Percentiles rank a stretch among this genome's conserved stretches.
phyloP scores from a whole-genome alignment of 2,329 filamentous ascomycete species.

The Aspergillus latus region DNA sequence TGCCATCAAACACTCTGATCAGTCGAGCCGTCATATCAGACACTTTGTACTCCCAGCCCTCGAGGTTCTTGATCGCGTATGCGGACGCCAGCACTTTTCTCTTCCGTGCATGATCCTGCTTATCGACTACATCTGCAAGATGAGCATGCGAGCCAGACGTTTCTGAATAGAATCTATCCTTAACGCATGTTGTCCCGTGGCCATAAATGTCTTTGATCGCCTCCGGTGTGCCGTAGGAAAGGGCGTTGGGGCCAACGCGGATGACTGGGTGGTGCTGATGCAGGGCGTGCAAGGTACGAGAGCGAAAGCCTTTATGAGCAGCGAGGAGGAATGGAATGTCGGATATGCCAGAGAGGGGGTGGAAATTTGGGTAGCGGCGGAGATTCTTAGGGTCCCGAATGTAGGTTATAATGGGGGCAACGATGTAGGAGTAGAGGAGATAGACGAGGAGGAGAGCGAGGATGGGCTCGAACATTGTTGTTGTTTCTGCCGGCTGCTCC shows the following conservation, averaged over 20 bases:
- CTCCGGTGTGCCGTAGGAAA: constrained; percentile 43
- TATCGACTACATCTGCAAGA: constrained; percentile 54
- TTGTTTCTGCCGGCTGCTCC: not conserved
- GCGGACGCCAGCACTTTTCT: constrained; percentile 53
- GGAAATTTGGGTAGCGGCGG: constrained; percentile 1
- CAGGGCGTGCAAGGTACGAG: not conserved
- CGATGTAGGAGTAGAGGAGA: not conserved
- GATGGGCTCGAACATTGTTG: not conserved
- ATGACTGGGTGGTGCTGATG: constrained; percentile 21
- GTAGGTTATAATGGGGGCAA: not conserved
- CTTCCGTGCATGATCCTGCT: constrained; percentile 53
- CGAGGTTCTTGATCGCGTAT: constrained; percentile 55
- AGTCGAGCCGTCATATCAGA: constrained; percentile 51
- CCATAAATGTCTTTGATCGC: constrained; percentile 55
- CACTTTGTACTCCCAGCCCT: constrained; percentile 56
- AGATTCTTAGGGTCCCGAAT: constrained; percentile 2
- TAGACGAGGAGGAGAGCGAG: not conserved
- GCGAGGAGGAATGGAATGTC: not conserved
- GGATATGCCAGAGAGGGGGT: not conserved
- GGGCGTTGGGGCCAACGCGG: constrained; percentile 47
- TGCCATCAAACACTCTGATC: constrained; percentile 44
- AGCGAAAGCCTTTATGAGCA: not conserved
- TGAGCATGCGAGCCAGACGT: constrained; percentile 51
- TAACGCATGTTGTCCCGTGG: constrained; percentile 52
- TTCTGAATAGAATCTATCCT: constrained; percentile 50